Base-by-base conservation (phyloP, 139 green algal genomes). In the Chlorella vulgaris region DNA sequence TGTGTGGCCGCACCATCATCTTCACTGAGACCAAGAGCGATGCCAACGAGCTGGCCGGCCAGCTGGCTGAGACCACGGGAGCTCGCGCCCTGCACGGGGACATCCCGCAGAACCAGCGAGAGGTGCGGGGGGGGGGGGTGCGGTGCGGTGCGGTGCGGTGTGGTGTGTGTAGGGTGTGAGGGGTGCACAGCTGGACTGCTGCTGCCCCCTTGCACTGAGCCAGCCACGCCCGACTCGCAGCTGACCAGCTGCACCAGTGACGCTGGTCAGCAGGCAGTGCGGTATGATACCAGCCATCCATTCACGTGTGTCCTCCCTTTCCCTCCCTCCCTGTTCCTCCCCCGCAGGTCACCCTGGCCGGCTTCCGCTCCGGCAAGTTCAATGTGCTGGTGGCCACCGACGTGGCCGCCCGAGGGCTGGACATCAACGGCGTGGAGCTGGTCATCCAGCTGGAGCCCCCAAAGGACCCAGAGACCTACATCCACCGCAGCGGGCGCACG, bases 21-120 rank as follows among this genome's bases (percentile, higher is more conserved):
- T 99, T 99, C 89, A 96, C 93, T 0, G 95, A 99, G 76, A 98
- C 94, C 68, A 99, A 99, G 92, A 93, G 90, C 70, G 96, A 98
- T 74, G 92, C 90, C 18, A 93, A 96, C 60, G 94, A 98, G 85
- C 85, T 98, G 79, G 85, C 90, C 19, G 81, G 86, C 50, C 69
- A 51, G 7, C 82, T 99, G 73, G 74, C 71, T 42, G 86, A 95
- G 75, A 83, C 67, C 28, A 53, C 88, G 26, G 86, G 91, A 5
- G 91, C 88, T 40, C 90, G 91, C 40, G 89, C 94, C 4, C 90
- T 98, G 84, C 97, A 98, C 85, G 96, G 96, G 38, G 96, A 99
- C 91, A 93, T 99, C 69, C 76, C 92, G 2, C 96, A 99, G 88
- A 78, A 65, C 0, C 88, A 93, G 88, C 83, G 93, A 40, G 91